Percentiles rank a stretch among this genome's conserved stretches.
Conservation (phyloP, 805 yeast species). For the Isabelozyma heimii region DNA sequence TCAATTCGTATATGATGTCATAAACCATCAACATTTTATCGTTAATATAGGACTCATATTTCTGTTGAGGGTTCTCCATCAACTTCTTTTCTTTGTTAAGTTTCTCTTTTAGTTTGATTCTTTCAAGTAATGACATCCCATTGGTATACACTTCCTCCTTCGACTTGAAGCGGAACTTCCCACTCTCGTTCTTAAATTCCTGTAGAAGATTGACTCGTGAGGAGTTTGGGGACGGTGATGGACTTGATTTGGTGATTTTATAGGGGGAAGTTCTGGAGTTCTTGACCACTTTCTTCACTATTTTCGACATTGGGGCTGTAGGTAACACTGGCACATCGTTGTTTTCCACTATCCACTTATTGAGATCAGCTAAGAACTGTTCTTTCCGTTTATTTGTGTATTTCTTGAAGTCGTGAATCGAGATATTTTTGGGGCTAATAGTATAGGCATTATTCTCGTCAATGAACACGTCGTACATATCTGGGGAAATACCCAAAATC, state of each 20-base stretch:
- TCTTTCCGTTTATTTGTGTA: conserved; percentile 13
- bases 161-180: conserved; percentile 35
- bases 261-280: conserved; percentile 3
- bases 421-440: conserved; percentile 6
- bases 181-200: conserved; percentile 29
- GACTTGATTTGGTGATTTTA: not conserved
- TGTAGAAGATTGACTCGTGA: not conserved
- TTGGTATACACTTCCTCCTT: conserved; percentile 13
- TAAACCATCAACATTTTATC: conserved; percentile 30
- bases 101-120: conserved; percentile 37
- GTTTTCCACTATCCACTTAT: conserved; percentile 21
- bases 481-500: conserved; percentile 3
- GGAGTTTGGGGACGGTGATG: not conserved
- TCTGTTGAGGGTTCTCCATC: conserved; percentile 16
- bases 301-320: not conserved
- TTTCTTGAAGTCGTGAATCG: conserved; percentile 10
- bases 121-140: conserved; percentile 34
- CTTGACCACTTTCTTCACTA: not conserved
- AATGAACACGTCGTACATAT: conserved; percentile 8
- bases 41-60: conserved; percentile 18
- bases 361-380: conserved; percentile 11
- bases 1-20: conserved; percentile 31
- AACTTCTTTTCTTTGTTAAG: conserved; percentile 10
- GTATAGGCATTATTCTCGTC: not conserved
- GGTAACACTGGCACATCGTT: conserved; percentile 7